These are phyloP conservation scores for Clavaria fumosa DNA, from an alignment of 768 basidiomycete species.

Conservation along the genomic window DNA sequence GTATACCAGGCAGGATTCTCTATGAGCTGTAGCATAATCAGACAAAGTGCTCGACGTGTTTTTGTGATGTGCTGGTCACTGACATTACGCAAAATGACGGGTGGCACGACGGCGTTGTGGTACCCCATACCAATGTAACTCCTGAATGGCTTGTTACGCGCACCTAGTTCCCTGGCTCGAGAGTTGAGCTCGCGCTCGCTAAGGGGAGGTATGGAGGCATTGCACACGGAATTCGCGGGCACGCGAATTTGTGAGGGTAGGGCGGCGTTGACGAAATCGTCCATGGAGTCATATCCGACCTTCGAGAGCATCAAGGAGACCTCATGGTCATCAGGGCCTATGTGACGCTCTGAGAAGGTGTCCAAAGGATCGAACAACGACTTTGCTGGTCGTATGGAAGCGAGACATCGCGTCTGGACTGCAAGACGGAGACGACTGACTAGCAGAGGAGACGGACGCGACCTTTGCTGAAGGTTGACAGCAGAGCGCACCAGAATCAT, in stretches of 20 bases:
- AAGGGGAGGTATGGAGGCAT: conserved; percentile 54
- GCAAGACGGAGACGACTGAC: conserved; percentile 8
- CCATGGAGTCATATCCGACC: conserved; percentile 78
- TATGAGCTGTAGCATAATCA: conserved; percentile 39
- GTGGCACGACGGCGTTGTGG: conserved; percentile 88
- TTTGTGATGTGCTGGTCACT: conserved; percentile 12
- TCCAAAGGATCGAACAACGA: conserved; percentile 78
- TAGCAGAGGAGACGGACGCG: too few relatives aligned
- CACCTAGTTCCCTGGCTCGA: conserved; percentile 64
- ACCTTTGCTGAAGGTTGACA: too few relatives aligned
- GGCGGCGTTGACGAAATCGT: conserved; percentile 70
- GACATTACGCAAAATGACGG: conserved; percentile 86
- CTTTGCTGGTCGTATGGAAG: conserved; percentile 41
- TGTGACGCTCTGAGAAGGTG: conserved; percentile 79
- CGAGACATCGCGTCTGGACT: conserved; percentile 27
- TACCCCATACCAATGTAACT: conserved; percentile 99
- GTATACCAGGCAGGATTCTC: conserved; percentile 99
- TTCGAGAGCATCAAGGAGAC: conserved; percentile 65
- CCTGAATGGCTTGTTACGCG: conserved; percentile 66
- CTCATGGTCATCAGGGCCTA: conserved; percentile 82
- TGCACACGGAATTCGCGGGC: conserved; percentile 38
- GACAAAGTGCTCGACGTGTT: not conserved
- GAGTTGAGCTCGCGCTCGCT: conserved; percentile 76
- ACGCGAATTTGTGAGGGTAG: conserved; percentile 76
- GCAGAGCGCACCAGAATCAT: too few relatives aligned